phyloP scores from a whole-genome alignment of 1,284 basidiomycete species.

The Fomitopsis betulina region DNA sequence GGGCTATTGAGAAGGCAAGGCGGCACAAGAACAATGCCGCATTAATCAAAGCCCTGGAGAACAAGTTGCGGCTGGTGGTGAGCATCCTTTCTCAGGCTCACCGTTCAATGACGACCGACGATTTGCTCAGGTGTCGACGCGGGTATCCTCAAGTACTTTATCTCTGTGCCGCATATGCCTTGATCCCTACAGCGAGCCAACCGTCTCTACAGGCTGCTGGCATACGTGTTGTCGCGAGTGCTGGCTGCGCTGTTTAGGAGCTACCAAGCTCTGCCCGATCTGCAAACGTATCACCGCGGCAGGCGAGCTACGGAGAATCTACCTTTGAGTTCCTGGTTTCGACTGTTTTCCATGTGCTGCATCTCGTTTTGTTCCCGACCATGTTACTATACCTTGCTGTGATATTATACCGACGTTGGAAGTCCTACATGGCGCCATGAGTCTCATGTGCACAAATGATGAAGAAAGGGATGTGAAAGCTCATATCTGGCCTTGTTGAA shows the following conservation, averaged over 20 bases:
- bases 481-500: slow-evolving; percentile 80
- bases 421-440: neutral
- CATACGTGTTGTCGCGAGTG: slow-evolving; percentile 77
- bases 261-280: slow-evolving; percentile 76
- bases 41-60: slow-evolving; percentile 53
- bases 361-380: neutral
- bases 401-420: neutral
- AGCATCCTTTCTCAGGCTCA: slow-evolving; percentile 19
- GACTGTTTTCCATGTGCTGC: neutral
- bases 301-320: slow-evolving; percentile 65
- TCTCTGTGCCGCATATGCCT: slow-evolving; percentile 71
- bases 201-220: slow-evolving; percentile 81
- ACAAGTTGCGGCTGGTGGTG: slow-evolving; percentile 55
- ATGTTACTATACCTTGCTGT: neutral
- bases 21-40: slow-evolving; percentile 41
- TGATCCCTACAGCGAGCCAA: slow-evolving; percentile 71
- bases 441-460: neutral
- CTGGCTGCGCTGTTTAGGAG: slow-evolving; percentile 76
- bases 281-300: slow-evolving; percentile 79
- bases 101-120: neutral
- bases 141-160: slow-evolving; percentile 41
- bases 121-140: slow-evolving; percentile 38
- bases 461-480: slow-evolving; percentile 12
- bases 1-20: slow-evolving; percentile 44
- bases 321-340: slow-evolving; percentile 35